These are phyloP conservation scores for Solanum appendiculatum DNA, from an alignment of 257 asterid species.

Conservation along the genomic window DNA sequence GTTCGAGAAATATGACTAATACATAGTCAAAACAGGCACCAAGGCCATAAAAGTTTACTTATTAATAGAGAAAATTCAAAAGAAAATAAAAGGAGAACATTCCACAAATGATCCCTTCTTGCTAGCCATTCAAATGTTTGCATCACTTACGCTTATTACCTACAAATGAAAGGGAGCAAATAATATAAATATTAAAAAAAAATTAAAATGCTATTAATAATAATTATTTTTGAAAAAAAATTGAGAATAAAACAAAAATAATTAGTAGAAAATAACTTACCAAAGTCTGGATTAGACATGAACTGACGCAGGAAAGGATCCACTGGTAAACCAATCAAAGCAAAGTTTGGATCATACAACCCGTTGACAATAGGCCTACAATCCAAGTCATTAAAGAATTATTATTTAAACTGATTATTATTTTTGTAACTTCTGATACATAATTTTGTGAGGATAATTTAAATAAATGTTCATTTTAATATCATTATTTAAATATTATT, in stretches of 20 bases:
- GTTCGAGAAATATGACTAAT: neutral
- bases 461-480: neutral
- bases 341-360: neutral
- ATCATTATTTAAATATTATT: neutral
- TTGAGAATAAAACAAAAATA: neutral
- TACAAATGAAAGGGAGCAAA: neutral
- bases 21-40: neutral
- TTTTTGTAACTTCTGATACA: neutral
- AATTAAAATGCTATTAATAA: neutral
- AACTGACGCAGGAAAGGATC: neutral
- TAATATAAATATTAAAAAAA: neutral
- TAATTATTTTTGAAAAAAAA: neutral
- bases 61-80: neutral
- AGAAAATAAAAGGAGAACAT: neutral
- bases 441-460: neutral
- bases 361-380: neutral
- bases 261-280: neutral
- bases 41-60: neutral
- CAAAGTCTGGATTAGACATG: neutral
- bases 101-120: neutral
- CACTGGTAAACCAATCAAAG: neutral
- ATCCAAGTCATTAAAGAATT: neutral
- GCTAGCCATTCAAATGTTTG: neutral
- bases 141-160: neutral
- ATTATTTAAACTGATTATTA: neutral